A percentile compares a stretch with the other conserved stretches of the same genome.
Evolutionary conservation across 345 rosid genomes (phyloP).

Genomic region (Eucalyptus marginata): DNA sequence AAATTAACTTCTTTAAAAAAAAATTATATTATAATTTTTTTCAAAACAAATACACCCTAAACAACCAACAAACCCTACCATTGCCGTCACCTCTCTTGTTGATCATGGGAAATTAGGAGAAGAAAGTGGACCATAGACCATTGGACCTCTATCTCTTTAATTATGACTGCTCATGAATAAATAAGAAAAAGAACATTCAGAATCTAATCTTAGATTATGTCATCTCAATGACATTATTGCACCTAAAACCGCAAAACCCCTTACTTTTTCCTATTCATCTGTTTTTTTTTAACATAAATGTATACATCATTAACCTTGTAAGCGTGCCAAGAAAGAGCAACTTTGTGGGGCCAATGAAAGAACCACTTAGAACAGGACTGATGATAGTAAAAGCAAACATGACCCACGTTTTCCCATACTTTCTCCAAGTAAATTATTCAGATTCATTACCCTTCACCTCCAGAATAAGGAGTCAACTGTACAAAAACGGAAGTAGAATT

Average conservation of each 20-base stretch:
- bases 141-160: neutral
- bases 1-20: neutral
- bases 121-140: neutral
- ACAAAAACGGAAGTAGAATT: neutral
- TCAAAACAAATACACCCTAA: neutral
- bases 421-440: neutral
- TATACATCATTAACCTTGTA: neutral
- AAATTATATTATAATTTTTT: neutral
- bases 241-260: neutral
- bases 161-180: neutral
- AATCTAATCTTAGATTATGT: neutral
- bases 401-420: neutral
- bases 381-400: neutral
- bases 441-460: neutral
- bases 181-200: neutral
- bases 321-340: neutral
- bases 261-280: neutral
- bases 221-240: neutral
- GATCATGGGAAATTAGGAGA: neutral
- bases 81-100: neutral
- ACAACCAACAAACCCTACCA: neutral
- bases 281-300: neutral
- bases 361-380: neutral
- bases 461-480: neutral
- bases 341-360: neutral